A percentile compares a stretch with the other conserved stretches of the same genome.
Conservation (phyloP, 768 basidiomycete species). For the Fomitopsis pulvina region DNA sequence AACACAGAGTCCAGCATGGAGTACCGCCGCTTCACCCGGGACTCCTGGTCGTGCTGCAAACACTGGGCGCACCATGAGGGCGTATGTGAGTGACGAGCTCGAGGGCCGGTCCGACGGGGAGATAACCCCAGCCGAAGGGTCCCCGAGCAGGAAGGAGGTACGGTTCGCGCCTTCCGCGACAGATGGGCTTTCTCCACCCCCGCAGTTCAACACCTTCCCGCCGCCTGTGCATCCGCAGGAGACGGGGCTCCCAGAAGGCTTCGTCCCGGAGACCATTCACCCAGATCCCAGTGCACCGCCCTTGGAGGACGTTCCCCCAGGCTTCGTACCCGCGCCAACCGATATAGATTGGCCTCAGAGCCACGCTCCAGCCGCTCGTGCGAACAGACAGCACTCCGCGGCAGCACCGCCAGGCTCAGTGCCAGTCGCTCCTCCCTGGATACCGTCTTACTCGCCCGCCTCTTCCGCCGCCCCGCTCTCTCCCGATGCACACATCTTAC, state of each 20-base stretch:
- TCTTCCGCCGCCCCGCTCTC: no score
- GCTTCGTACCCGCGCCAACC: constrained; percentile 19
- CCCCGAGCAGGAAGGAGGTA: constrained; percentile 25
- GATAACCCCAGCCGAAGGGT: constrained; percentile 9
- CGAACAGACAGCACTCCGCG: constrained; percentile 3
- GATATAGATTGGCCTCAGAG: neutral
- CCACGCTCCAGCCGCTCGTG: constrained; percentile 6
- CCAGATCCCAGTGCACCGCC: constrained; percentile 1
- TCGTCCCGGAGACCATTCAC: neutral
- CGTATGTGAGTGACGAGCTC: constrained; percentile 38
- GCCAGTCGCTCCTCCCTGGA: no score
- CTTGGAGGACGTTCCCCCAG: constrained; percentile 19
- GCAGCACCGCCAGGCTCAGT: constrained; percentile 4
- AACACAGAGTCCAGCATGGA: constrained; percentile 55
- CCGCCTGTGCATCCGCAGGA: constrained; percentile 8
- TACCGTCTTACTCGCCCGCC: no score
- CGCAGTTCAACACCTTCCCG: constrained; percentile 5
- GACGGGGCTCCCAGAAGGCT: neutral
- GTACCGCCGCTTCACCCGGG: constrained; percentile 72
- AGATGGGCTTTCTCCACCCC: constrained; percentile 21
- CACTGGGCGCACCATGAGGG: constrained; percentile 1
- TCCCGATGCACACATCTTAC: no score
- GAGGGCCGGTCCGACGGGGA: constrained; percentile 28
- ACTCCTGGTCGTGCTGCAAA: constrained; percentile 20
- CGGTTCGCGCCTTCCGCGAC: constrained; percentile 43